Evolutionary conservation across 306 rosid species (phyloP).

Genomic region (Pueraria montana): DNA sequence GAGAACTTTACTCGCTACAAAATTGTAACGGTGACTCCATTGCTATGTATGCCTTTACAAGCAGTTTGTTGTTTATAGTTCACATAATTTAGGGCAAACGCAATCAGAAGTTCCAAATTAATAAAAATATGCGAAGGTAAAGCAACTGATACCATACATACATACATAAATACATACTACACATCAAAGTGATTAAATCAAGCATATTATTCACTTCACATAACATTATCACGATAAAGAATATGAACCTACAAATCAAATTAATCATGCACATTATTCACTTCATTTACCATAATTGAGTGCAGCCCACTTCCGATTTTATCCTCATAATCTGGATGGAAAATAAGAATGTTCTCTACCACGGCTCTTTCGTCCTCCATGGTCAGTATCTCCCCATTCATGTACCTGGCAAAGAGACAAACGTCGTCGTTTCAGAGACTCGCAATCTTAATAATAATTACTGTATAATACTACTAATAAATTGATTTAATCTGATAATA

Average conservation of each 20-base stretch:
- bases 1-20: no score
- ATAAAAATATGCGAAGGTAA: background rate
- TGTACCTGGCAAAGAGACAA: conserved; percentile 56
- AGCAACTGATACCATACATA: background rate
- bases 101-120: background rate
- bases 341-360: conserved; percentile 66
- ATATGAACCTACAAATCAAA: background rate
- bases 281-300: conserved; percentile 65
- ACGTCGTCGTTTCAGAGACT: background rate
- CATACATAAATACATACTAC: background rate
- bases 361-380: conserved; percentile 68
- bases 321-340: conserved; percentile 76
- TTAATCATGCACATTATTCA: background rate
- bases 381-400: conserved; percentile 63
- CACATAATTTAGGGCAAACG: no score
- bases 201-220: background rate
- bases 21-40: no score
- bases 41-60: no score
- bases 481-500: background rate
- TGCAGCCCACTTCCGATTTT: conserved; percentile 76
- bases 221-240: background rate
- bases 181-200: background rate
- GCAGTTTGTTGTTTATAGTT: no score
- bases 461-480: no score
- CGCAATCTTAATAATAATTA: background rate